Percentiles rank a stretch among this genome's conserved stretches.
These are phyloP conservation scores for Lipomyces kockii DNA, from an alignment of 805 yeast genomes.

Conservation along the genomic window DNA sequence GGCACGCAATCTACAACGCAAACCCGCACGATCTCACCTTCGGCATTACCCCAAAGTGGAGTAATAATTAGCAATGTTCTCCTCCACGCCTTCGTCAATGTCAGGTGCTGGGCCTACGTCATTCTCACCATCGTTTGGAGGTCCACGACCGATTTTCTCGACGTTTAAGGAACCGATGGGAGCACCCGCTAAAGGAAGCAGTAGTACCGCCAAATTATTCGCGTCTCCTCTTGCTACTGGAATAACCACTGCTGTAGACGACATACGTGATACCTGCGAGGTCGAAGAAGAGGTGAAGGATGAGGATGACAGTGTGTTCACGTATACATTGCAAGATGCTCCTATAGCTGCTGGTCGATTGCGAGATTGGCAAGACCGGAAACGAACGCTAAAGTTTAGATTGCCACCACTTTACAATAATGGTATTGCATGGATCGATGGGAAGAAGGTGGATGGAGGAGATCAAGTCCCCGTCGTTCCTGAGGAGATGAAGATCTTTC, in stretches of 20 bases:
- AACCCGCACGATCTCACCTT: neutral
- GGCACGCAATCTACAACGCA: neutral
- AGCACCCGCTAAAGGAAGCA: neutral
- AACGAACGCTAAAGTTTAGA: conserved; percentile 41
- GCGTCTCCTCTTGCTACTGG: neutral
- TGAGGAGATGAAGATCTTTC: conserved; percentile 37
- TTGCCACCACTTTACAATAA: conserved; percentile 34
- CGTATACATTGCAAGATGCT: conserved; percentile 29
- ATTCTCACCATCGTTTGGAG: conserved; percentile 15
- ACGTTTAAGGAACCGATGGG: neutral
- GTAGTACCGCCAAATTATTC: neutral
- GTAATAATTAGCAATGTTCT: neutral
- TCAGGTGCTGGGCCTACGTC: neutral
- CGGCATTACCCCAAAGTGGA: neutral
- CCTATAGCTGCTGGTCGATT: conserved; percentile 41
- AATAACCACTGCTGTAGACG: neutral
- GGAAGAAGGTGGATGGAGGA: conserved; percentile 5
- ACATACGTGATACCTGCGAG: neutral
- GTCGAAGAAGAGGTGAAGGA: conserved; percentile 12
- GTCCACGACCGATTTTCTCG: conserved; percentile 13
- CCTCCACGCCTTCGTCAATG: conserved; percentile 6
- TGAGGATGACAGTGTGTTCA: conserved; percentile 12
- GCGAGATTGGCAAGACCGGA: conserved; percentile 33
- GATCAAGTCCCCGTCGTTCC: conserved; percentile 14
- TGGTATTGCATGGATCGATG: conserved; percentile 43